phyloP scores from a whole-genome alignment of 495 filamentous ascomycete species.

The Physcia stellaris region DNA sequence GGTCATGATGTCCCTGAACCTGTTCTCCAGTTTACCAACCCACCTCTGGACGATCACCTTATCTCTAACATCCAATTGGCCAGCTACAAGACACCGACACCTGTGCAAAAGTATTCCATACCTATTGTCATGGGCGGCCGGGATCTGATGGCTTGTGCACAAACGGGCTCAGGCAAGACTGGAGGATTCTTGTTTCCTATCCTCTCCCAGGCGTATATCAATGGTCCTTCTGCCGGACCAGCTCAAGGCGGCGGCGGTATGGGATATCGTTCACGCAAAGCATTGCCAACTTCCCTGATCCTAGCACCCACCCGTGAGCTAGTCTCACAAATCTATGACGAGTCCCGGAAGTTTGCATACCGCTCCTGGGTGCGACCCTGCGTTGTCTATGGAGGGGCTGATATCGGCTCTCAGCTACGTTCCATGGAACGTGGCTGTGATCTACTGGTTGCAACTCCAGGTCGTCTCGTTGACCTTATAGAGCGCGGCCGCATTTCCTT shows the following conservation, averaged over 20 bases:
- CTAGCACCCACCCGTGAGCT: constrained; percentile 94
- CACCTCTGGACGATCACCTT: constrained; percentile 84
- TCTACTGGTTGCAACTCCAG: constrained; percentile 91
- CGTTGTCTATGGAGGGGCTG: constrained; percentile 97
- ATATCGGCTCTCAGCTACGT: constrained; percentile 91
- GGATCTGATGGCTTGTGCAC: constrained; percentile 97
- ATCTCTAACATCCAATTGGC: constrained; percentile 84
- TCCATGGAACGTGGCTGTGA: constrained; percentile 97
- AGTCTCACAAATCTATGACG: constrained; percentile 96
- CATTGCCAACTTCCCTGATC: constrained; percentile 89
- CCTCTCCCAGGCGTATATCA: constrained; percentile 84
- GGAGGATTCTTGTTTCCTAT: constrained; percentile 99
- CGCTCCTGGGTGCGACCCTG: constrained; percentile 97
- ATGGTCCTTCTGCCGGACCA: constrained; percentile 54
- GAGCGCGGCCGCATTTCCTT: constrained; percentile 97
- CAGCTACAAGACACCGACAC: constrained; percentile 85
- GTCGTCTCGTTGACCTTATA: constrained; percentile 92
- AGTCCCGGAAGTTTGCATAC: constrained; percentile 95
- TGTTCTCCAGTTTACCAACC: constrained; percentile 78
- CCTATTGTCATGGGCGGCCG: constrained; percentile 93
- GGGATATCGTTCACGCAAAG: constrained; percentile 77
- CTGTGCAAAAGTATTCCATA: constrained; percentile 96
- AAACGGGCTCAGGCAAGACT: constrained; percentile 98
- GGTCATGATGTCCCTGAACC: constrained; percentile 90
- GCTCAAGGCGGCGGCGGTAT: constrained; percentile 54